A percentile compares a stretch with the other conserved stretches of the same genome.
Conservation (phyloP, 768 basidiomycete species). For the Pseudohyphozyma bogoriensis region DNA sequence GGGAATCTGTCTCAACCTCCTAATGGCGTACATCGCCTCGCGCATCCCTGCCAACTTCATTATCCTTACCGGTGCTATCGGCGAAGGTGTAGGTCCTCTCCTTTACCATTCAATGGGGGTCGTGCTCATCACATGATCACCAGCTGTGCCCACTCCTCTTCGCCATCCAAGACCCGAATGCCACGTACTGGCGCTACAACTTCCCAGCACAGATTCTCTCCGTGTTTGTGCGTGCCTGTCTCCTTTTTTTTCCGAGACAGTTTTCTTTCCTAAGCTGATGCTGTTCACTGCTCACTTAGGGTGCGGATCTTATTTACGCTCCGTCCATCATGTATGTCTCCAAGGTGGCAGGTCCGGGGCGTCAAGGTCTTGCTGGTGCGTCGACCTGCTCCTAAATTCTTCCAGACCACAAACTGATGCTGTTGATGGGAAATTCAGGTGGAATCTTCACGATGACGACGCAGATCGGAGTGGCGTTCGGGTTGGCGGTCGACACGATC, state of each 20-base stretch:
- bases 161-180: conserved; percentile 10
- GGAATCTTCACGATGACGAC: neutral
- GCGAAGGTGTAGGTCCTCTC: conserved; percentile 20
- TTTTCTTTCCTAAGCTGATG: neutral
- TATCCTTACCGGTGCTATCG: conserved; percentile 33
- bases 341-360: conserved; percentile 5
- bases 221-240: neutral
- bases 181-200: conserved; percentile 16
- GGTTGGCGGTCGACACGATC: conserved; percentile 15
- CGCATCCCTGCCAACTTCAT: conserved; percentile 35
- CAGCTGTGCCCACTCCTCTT: conserved; percentile 23
- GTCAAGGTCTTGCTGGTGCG: conserved; percentile 8
- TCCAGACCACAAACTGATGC: neutral
- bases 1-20: conserved; percentile 12
- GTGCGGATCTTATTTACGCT: conserved; percentile 10
- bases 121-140: neutral
- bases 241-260: neutral
- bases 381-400: conserved; percentile 11
- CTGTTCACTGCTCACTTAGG: neutral
- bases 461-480: conserved; percentile 2
- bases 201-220: conserved; percentile 20
- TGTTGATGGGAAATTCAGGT: neutral
- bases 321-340: conserved; percentile 13
- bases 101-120: neutral
- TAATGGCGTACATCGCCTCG: conserved; percentile 35